Conservation (phyloP, 768 basidiomycete species). For the Tulasnella sp. region DNA sequence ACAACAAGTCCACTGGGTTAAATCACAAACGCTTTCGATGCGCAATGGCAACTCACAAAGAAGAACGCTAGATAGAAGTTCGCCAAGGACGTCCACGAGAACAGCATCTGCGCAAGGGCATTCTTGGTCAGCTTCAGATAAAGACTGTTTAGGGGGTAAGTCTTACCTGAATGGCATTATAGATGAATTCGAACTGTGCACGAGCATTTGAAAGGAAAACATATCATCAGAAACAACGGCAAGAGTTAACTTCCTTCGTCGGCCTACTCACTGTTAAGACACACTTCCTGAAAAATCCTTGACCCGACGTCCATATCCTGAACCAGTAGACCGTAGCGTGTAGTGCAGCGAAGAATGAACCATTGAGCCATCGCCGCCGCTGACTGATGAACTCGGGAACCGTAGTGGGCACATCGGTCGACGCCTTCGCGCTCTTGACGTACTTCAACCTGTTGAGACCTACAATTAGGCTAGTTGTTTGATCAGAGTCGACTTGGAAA, state of each 20-base stretch:
- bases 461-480: too few species aligned
- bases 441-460: constrained; percentile 53
- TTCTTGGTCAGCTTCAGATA: constrained; percentile 21
- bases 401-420: constrained; percentile 89
- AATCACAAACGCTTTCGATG: background rate
- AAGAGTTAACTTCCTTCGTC: background rate
- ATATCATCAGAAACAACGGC: background rate
- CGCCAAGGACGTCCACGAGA: constrained; percentile 89
- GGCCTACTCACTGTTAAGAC: constrained; percentile 39
- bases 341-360: constrained; percentile 85
- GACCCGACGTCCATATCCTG: constrained; percentile 86
- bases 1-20: constrained; percentile 16
- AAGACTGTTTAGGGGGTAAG: constrained; percentile 22
- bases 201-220: background rate
- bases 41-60: constrained; percentile 28
- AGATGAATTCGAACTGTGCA: constrained; percentile 74
- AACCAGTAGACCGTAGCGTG: constrained; percentile 86
- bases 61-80: constrained; percentile 94
- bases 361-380: constrained; percentile 79
- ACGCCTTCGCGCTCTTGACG: constrained; percentile 87
- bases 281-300: constrained; percentile 75
- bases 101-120: constrained; percentile 56
- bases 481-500: too few species aligned
- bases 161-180: constrained; percentile 50
- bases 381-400: constrained; percentile 93